Evolutionary conservation across 2,329 filamentous ascomycete genomes (phyloP), one percentile per base, ranked within the genome.

Genomic region (Mycosphaerelloides madeirae): DNA sequence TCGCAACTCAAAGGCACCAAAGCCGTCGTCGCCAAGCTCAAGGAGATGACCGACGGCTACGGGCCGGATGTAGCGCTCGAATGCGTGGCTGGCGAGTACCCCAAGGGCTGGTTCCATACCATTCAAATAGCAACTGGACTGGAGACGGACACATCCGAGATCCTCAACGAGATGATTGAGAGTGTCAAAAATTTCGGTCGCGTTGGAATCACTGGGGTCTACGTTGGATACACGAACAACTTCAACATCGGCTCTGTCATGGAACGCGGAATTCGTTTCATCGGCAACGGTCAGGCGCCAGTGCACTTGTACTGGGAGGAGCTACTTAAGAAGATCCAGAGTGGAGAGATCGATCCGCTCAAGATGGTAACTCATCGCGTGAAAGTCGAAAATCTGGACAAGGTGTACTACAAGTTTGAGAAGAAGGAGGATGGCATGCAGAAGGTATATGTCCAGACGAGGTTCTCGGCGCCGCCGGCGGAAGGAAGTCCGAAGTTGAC

Each of bases 261-360:
- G 87, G 81, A 94, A 68, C 81, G 85, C 25, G 87, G 87, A n/a
- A 80, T 94, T 54, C 82, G 85, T 1, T 76, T 95, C 34, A 89
- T 81, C 52, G 79, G 80, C 32, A 82, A 82, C 54, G 79, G 80
- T 3, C 80, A 83, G 61, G 79, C 79, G 2, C 87, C 87, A 0
- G 86, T 94, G 0, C 86, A 91, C 58, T 79, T 83, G 58, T 93
- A 94, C 69, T 94, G 87, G 88, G 74, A 87, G 18, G 77, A 85
- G 3, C 72, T 94, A n/a, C 72, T 93, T 35, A 68, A 77, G 49
- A 73, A 74, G 62, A 84, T 94, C 49, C 76, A 82, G 57, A 73
- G 72, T 16, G 80, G 81, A 25, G 75, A 83, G 52, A 79, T 94
- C 32, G 81, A 94, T 48, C 85, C 87, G 0, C 66, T 84, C 29